phyloP scores from a whole-genome alignment of 2,329 filamentous ascomycete species.

The Zarea fungicola region DNA sequence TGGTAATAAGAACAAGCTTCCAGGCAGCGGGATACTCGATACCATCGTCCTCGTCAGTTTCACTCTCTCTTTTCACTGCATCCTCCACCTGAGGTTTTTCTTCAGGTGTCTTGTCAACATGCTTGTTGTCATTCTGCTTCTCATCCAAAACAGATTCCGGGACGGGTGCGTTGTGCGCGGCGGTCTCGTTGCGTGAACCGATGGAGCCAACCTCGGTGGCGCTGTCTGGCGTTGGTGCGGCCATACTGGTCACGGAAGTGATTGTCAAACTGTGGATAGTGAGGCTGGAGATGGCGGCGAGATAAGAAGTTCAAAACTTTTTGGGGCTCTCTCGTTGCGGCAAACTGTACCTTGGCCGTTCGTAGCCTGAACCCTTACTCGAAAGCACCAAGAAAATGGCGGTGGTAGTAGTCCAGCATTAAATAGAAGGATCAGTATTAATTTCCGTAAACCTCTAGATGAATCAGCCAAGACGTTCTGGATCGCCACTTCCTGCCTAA shows the following conservation, averaged over 20 bases:
- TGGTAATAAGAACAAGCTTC: constrained; percentile 12
- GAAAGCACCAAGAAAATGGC: too few species aligned
- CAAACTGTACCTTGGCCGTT: too few species aligned
- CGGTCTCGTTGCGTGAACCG: constrained; percentile 7
- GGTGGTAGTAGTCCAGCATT: too few species aligned
- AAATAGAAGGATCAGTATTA: too few species aligned
- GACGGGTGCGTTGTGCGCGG: neutral
- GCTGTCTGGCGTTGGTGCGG: constrained; percentile 7
- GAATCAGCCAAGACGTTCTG: too few species aligned
- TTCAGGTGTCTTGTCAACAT: neutral
- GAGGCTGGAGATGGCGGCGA: neutral
- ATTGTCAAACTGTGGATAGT: neutral
- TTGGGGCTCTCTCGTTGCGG: neutral
- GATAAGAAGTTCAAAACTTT: neutral
- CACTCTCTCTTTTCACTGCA: neutral
- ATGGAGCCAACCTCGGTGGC: constrained; percentile 12
- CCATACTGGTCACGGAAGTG: neutral
- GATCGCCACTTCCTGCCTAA: too few species aligned
- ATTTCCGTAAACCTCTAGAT: too few species aligned
- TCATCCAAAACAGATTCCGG: neutral
- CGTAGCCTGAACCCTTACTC: too few species aligned
- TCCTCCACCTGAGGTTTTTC: neutral
- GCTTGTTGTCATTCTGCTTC: neutral
- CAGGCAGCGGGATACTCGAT: constrained; percentile 23
- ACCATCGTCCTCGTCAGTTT: constrained; percentile 24